phyloP scores from a whole-genome alignment of 176 grass and related monocot species.

The Stipa capillata region DNA sequence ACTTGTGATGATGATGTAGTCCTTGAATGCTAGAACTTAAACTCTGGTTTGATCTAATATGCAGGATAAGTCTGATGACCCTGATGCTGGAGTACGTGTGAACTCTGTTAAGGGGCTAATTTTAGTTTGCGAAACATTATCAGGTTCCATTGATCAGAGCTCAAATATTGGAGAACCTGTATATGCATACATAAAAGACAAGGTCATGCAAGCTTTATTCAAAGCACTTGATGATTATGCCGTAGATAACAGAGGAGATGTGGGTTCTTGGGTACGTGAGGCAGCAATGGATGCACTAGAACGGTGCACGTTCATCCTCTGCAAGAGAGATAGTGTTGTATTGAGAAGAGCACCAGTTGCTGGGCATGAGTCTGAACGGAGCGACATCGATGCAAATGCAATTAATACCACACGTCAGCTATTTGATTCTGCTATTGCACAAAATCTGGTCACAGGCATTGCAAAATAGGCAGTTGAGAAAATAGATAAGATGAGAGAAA shows the following conservation, averaged over 20 bases:
- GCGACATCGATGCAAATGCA: constrained; percentile 19
- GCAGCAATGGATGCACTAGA: constrained; percentile 94
- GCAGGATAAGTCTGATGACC: constrained; percentile 88
- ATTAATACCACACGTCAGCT: constrained; percentile 7
- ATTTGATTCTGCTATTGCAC: constrained; percentile 61
- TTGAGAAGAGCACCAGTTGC: neutral
- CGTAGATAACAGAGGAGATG: constrained; percentile 95
- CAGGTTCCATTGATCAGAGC: constrained; percentile 37
- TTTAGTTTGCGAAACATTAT: constrained; percentile 75
- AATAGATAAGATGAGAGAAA: constrained; percentile 93
- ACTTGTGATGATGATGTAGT: constrained; percentile 3
- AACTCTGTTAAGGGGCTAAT: constrained; percentile 80
- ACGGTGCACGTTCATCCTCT: constrained; percentile 64
- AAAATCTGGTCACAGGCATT: constrained; percentile 62
- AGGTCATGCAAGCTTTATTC: constrained; percentile 63
- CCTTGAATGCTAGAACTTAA: constrained; percentile 18
- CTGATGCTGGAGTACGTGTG: constrained; percentile 88
- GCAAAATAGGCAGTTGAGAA: constrained; percentile 94
- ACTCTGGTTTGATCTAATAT: constrained; percentile 23
- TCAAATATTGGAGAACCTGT: constrained; percentile 26
- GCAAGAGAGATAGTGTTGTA: constrained; percentile 54
- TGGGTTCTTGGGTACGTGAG: constrained; percentile 96
- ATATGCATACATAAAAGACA: constrained; percentile 64
- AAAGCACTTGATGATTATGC: constrained; percentile 93
- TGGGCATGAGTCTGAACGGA: constrained; percentile 1